Percentiles rank a stretch among this genome's conserved stretches.
Conservation (phyloP, 2,329 filamentous ascomycete species). For the Hypoxylon sp. region DNA sequence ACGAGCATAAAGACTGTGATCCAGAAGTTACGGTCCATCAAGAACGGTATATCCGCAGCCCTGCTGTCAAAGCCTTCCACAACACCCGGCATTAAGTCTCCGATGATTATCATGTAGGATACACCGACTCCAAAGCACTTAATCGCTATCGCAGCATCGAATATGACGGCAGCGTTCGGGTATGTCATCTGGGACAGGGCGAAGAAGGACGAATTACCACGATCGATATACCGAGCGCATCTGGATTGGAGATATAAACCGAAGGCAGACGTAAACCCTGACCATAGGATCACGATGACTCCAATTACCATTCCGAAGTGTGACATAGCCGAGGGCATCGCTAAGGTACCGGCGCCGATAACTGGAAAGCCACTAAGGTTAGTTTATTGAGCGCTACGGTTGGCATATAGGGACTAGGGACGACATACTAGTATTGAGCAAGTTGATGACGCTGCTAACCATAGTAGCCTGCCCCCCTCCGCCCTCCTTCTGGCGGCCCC, state of each 20-base stretch:
- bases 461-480: slow-evolving; percentile 83
- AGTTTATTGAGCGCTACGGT: slow-evolving; percentile 12
- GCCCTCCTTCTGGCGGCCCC: slow-evolving; percentile 77
- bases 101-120: slow-evolving; percentile 98
- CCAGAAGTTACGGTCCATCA: slow-evolving; percentile 96
- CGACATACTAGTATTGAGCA: slow-evolving; percentile 90
- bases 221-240: slow-evolving; percentile 93
- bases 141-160: slow-evolving; percentile 94
- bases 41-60: slow-evolving; percentile 76
- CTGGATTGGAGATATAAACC: slow-evolving; percentile 94
- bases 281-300: slow-evolving; percentile 89
- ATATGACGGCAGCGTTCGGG: slow-evolving; percentile 93
- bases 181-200: slow-evolving; percentile 98
- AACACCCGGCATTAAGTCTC: slow-evolving; percentile 97
- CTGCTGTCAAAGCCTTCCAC: slow-evolving; percentile 82
- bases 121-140: slow-evolving; percentile 99
- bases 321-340: slow-evolving; percentile 94
- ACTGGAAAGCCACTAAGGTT: slow-evolving; percentile 67
- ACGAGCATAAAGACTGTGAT: slow-evolving; percentile 97
- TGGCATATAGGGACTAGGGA: background rate
- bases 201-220: slow-evolving; percentile 92
- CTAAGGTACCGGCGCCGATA: slow-evolving; percentile 92
- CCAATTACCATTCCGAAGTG: slow-evolving; percentile 95
- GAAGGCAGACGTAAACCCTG: slow-evolving; percentile 88
- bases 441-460: slow-evolving; percentile 92